Base-by-base conservation (phyloP, 2,329 filamentous ascomycete species). In the Cladophialophora exuberans region DNA sequence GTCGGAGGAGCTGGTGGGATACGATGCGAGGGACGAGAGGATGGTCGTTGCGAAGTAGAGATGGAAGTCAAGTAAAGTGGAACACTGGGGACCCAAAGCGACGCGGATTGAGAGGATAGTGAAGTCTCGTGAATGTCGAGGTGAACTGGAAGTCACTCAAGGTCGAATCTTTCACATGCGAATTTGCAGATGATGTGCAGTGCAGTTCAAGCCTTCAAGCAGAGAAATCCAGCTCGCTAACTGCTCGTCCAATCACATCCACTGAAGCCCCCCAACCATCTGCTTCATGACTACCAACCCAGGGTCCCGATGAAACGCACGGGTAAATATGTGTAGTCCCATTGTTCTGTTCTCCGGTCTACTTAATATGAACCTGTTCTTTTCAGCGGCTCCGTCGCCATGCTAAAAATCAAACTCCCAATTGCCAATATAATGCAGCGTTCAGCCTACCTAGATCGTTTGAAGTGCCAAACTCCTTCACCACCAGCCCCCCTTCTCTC, bases 121-220 rank as follows among this genome's bases (percentile, higher is more conserved):
- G 39, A 42, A 17, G 39, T 42, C 39, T n/a, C n/a, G n/a, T n/a
- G n/a, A n/a, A 35, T 31, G 41, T 31, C n/a, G 11, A 39, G 28
- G 41, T 42, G 33, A n/a, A 41, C 15, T 25, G 22, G 25, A 31
- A 46, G n/a, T n/a, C n/a, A n/a, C n/a, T 30, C 18, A 33, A 20
- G 10, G 36, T 31, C 13, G 28, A 31, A 15, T 38, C 44, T 53
- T 57, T 57, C 54, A 57, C 54, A 57, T 57, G 54, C 45, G 54
- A 57, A 42, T 47, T 52, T 25, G 25, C 13, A 13, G 28, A 30
- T 49, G 52, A 31, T 43, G 48, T 23, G 10, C 36, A 20, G 7
- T 39, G 41, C 48, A 30, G 23, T 11, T 41, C 25, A 36, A 42
- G 47, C 23, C n/a, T 43, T 36, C 36, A 51, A 35, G 31, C 15